Evolutionary conservation across 2,329 filamentous ascomycete genomes (phyloP), one percentile per base, ranked within the genome.

Genomic region (Tolypocladium amazonense): DNA sequence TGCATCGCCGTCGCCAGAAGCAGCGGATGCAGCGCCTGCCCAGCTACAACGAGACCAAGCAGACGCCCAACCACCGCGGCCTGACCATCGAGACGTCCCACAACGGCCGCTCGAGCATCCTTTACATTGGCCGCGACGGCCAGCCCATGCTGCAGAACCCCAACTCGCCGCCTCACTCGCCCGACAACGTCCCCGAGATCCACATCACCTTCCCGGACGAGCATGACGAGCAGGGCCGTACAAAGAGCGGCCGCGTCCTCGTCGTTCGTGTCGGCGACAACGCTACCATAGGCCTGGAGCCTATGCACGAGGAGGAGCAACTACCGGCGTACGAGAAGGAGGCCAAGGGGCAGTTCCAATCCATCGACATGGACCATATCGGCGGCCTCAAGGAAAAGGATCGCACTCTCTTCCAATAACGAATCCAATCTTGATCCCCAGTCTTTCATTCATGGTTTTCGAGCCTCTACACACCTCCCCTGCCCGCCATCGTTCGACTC

Each of bases 131-230:
- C 68, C 87, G 90, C 73, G 91, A 94, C 75, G 85, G 88, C 63
- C 76, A 81, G 71, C 85, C 85, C 65, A 86, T 95, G 76, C 85
- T 93, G 65, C 82, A 86, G 64, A 89, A 89, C 75, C 88, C 89
- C 38, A 80, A 82, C 62, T 88, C 86, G 63, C 88, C 90, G 20
- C 89, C 92, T 27, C 79, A 88, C 67, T 90, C 88, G 54, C 88
- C 89, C n/a, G 90, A 85, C 74, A 88, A 89, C 65, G 83, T 97
- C 35, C 94, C 94, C 25, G 90, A 97, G 77, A 99, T 99, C 69
- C 91, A 92, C 75, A 96, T 99, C 74, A 97, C 94, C 41, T 97
- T 99, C 79, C 94, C 94, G 20, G 90, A 95, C 68, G 94, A 97
- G 79, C 88, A 95, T 67, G 92, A 97, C 70, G 89, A 91, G 66